Percentiles rank a stretch among this genome's conserved stretches.
phyloP scores from a whole-genome alignment of 2,329 filamentous ascomycete species.

The Parastagonospora nodorum region DNA sequence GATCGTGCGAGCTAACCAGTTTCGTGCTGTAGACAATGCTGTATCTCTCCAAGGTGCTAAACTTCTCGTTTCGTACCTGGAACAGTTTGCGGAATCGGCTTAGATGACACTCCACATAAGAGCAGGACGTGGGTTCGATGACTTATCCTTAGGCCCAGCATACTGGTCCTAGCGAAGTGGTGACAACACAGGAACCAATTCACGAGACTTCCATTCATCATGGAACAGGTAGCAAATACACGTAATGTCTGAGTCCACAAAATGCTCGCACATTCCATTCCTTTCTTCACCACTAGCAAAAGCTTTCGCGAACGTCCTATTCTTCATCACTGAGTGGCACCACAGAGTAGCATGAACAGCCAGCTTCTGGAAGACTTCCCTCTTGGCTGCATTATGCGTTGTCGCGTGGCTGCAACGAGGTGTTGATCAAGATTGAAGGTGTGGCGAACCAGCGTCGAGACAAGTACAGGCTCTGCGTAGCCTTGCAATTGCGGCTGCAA shows the following conservation, averaged over 20 bases:
- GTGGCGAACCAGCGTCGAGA: neutral
- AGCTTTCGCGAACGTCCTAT: no score
- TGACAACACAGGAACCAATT: neutral
- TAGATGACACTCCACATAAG: constrained; percentile 22
- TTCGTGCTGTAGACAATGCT: constrained; percentile 67
- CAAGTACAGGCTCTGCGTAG: neutral
- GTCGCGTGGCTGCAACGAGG: neutral
- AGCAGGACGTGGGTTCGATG: constrained; percentile 15
- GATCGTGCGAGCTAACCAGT: constrained; percentile 17
- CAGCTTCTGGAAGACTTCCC: constrained; percentile 8
- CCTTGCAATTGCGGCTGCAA: neutral
- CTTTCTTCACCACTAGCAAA: no score
- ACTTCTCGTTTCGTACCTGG: constrained; percentile 69
- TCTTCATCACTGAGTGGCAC: no score
- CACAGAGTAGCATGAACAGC: neutral
- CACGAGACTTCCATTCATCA: constrained; percentile 1
- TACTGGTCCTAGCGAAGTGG: neutral
- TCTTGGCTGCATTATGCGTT: neutral
- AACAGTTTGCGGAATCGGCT: constrained; percentile 58
- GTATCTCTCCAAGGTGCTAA: constrained; percentile 70
- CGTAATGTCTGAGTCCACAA: neutral
- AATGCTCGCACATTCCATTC: no score
- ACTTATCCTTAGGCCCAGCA: neutral
- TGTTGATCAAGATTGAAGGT: neutral
- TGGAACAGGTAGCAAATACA: neutral